phyloP scores from a whole-genome alignment of 768 basidiomycete genomes.

The Cystobasidium ongulense region DNA sequence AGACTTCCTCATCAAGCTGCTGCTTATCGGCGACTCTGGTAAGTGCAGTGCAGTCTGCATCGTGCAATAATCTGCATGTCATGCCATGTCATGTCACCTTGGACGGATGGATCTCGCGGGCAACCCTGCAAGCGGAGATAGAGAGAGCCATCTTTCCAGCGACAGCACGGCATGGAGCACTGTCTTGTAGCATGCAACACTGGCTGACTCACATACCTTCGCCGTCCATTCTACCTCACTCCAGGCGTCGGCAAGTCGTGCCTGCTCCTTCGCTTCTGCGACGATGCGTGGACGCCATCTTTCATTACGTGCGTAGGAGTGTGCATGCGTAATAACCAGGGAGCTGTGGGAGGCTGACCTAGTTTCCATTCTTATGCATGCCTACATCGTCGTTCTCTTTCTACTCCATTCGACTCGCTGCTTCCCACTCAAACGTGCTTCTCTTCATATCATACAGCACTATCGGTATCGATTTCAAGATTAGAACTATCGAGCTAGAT shows the following conservation, averaged over 20 bases:
- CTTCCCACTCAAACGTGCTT: not conserved
- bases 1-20: constrained; percentile 37
- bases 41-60: not conserved
- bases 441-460: constrained; percentile 53
- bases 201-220: not conserved
- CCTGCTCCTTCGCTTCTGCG: constrained; percentile 67
- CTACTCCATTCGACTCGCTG: not conserved
- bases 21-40: constrained; percentile 45
- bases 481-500: constrained; percentile 94
- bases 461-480: constrained; percentile 99
- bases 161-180: not conserved
- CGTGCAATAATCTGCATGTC: not conserved
- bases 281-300: constrained; percentile 97
- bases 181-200: not conserved
- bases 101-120: not conserved
- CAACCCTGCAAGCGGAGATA: constrained; percentile 1
- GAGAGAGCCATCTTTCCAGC: not conserved
- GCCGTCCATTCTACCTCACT: not conserved
- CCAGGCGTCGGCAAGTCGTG: constrained; percentile 78
- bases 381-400: not conserved
- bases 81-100: not conserved
- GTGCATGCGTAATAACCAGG: too few relatives aligned
- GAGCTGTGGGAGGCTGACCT: not conserved
- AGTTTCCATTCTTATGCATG: not conserved
- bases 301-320: constrained; percentile 56